Evolutionary conservation across 2,329 filamentous ascomycete genomes (phyloP).

Genomic region (Cladosporium colombiae): DNA sequence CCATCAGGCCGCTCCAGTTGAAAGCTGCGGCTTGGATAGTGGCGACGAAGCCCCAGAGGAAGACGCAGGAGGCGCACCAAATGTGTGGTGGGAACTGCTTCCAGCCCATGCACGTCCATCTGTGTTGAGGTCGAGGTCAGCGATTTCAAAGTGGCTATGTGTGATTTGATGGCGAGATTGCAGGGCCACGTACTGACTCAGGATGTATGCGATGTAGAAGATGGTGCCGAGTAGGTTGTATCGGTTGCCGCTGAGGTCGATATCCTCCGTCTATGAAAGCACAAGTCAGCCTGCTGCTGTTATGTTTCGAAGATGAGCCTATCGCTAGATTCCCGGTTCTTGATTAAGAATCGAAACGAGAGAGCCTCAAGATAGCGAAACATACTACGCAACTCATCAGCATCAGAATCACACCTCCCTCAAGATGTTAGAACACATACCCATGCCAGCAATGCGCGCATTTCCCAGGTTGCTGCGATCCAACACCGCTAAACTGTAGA

Average conservation of each 20-base stretch:
- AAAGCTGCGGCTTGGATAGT: conserved; percentile 48
- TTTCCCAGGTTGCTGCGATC: conserved; percentile 45
- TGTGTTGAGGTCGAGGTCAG: conserved; percentile 44
- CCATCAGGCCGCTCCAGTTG: conserved; percentile 52
- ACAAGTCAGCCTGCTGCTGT: not conserved
- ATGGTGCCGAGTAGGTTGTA: conserved; percentile 56
- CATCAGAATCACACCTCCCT: not conserved
- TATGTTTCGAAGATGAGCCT: not conserved
- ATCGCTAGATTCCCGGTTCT: not conserved
- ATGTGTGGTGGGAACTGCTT: conserved; percentile 37
- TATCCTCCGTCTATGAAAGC: conserved; percentile 39
- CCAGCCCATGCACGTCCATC: conserved; percentile 58
- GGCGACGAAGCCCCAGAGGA: conserved; percentile 50
- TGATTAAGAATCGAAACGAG: not conserved
- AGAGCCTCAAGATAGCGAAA: not conserved
- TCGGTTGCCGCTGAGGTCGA: conserved; percentile 48
- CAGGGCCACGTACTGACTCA: conserved; percentile 39
- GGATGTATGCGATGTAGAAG: conserved; percentile 54
- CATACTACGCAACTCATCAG: not conserved
- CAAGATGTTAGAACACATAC: not conserved
- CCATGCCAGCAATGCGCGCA: conserved; percentile 57
- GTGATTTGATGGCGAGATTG: conserved; percentile 30
- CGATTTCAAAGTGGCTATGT: not conserved
- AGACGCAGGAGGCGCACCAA: conserved; percentile 47
- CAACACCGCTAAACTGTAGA: conserved; percentile 36